Conservation (phyloP, 257 asterid genomes). For the Scutellaria minor region DNA sequence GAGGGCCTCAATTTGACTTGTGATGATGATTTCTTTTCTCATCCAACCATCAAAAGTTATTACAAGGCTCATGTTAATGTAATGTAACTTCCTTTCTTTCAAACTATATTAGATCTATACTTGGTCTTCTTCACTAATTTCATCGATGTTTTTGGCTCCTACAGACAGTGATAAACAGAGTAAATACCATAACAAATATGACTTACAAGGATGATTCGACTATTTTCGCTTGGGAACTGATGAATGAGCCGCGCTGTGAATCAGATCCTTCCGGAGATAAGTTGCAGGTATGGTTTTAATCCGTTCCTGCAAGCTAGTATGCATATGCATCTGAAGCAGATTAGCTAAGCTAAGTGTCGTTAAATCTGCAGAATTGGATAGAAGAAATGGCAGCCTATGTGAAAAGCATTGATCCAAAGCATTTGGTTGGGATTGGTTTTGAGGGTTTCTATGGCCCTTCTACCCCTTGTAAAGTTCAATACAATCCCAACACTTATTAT, state of each 20-base stretch:
- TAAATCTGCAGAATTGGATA: conserved; percentile 61
- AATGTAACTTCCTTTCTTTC: conserved; percentile 38
- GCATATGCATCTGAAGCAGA: background rate
- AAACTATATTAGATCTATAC: background rate
- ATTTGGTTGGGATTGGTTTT: conserved; percentile 74
- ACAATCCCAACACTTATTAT: conserved; percentile 63
- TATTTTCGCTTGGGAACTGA: conserved; percentile 91
- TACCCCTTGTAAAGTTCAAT: conserved; percentile 62
- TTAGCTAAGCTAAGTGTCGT: background rate
- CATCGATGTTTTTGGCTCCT: conserved; percentile 21
- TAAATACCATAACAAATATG: conserved; percentile 69
- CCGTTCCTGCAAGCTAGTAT: background rate
- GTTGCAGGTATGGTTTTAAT: conserved; percentile 62
- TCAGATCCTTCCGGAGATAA: conserved; percentile 87
- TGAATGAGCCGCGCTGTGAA: conserved; percentile 90
- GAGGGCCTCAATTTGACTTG: conserved; percentile 79
- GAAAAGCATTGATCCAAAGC: conserved; percentile 89
- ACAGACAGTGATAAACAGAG: conserved; percentile 75
- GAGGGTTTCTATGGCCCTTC: conserved; percentile 97
- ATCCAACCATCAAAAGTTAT: conserved; percentile 68
- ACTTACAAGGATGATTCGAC: conserved; percentile 95
- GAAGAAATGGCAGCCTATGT: conserved; percentile 70
- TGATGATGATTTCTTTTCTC: conserved; percentile 89
- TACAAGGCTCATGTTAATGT: conserved; percentile 88
- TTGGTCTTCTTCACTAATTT: background rate